These are phyloP conservation scores for Xylaria sp. DNA, from an alignment of 2,329 filamentous ascomycete species.

Conservation along the genomic window DNA sequence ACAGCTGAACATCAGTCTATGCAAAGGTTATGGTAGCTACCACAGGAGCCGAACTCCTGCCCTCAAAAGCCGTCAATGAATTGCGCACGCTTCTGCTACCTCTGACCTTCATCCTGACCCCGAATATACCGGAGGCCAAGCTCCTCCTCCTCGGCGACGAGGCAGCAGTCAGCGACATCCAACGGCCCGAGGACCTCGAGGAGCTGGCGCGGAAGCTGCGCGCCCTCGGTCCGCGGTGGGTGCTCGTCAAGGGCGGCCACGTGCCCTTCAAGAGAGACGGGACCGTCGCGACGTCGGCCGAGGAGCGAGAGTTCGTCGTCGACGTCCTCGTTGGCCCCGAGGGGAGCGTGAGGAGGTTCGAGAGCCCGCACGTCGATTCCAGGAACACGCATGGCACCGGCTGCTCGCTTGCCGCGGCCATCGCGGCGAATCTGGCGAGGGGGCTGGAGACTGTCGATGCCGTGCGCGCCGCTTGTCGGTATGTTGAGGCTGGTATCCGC, in stretches of 20 bases:
- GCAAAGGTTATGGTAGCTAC: conserved; percentile 90
- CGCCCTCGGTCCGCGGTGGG: conserved; percentile 77
- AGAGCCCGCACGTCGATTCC: conserved; percentile 76
- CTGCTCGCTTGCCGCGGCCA: conserved; percentile 89
- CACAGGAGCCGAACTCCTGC: conserved; percentile 77
- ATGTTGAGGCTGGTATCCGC: conserved; percentile 77
- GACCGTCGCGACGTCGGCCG: conserved; percentile 65
- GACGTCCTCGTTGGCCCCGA: conserved; percentile 76
- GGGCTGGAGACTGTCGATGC: conserved; percentile 67
- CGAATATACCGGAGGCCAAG: conserved; percentile 40
- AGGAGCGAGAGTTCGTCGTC: conserved; percentile 74
- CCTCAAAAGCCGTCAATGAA: conserved; percentile 69
- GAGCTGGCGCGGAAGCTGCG: conserved; percentile 73
- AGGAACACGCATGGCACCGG: conserved; percentile 94
- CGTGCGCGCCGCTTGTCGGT: conserved; percentile 75
- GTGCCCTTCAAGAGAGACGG: conserved; percentile 76
- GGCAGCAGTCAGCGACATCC: conserved; percentile 55
- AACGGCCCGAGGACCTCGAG: conserved; percentile 73
- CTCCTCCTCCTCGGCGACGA: conserved; percentile 53
- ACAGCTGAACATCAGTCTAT: conserved; percentile 16
- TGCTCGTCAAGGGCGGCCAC: conserved; percentile 92
- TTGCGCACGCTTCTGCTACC: conserved; percentile 72
- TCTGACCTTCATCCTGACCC: conserved; percentile 60
- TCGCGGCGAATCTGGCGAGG: conserved; percentile 76
- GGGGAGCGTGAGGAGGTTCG: conserved; percentile 67